Evolutionary conservation across 257 asterid genomes (phyloP).

Genomic region (Nicotiana noctiflora): DNA sequence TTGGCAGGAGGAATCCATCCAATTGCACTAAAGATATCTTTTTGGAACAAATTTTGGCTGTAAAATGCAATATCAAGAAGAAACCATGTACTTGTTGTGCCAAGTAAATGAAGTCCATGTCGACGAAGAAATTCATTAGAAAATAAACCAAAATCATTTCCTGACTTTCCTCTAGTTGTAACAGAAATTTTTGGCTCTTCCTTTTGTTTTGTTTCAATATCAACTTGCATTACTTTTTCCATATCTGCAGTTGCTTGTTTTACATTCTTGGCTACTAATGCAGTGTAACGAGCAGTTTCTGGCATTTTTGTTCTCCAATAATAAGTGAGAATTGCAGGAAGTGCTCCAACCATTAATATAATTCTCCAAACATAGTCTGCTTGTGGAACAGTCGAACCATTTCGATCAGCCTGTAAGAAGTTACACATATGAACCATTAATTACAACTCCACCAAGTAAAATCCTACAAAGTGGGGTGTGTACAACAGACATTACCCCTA

Average conservation of each 20-base stretch:
- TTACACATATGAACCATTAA: too few relatives aligned
- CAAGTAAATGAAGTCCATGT: constrained; percentile 52
- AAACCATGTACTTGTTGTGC: constrained; percentile 51
- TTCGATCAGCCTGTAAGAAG: constrained; percentile 19
- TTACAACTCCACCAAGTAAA: too few relatives aligned
- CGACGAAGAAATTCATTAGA: constrained; percentile 30
- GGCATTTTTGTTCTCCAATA: constrained; percentile 55
- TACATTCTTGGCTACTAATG: constrained; percentile 45
- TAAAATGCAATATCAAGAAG: constrained; percentile 52
- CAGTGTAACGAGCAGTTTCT: constrained; percentile 58
- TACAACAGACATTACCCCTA: too few relatives aligned
- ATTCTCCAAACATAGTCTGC: constrained; percentile 44
- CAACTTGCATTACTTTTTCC: constrained; percentile 41
- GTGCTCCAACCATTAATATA: constrained; percentile 28
- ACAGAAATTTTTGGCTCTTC: neutral
- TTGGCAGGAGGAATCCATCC: constrained; percentile 54
- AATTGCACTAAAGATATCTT: constrained; percentile 41
- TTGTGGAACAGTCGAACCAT: constrained; percentile 31
- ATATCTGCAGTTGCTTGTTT: constrained; percentile 46
- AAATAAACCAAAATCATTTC: constrained; percentile 30
- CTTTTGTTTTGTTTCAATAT: constrained; percentile 25
- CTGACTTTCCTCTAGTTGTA: too few relatives aligned
- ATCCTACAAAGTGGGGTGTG: too few relatives aligned
- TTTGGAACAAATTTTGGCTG: constrained; percentile 54
- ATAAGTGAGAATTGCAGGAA: constrained; percentile 39